These are phyloP conservation scores for Quercus alba DNA, from an alignment of 306 rosid genomes.

Conservation along the genomic window DNA sequence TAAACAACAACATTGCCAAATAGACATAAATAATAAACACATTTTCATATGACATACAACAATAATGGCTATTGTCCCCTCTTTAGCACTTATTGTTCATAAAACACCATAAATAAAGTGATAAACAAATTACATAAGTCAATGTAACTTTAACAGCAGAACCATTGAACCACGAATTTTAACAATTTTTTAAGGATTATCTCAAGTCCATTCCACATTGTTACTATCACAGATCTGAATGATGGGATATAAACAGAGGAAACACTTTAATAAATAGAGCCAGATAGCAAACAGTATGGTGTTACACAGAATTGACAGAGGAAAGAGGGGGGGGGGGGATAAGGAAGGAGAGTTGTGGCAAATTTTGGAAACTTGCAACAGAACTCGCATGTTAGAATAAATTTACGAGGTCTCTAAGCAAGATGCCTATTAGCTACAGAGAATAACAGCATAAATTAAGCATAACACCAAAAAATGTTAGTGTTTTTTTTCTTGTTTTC, in stretches of 20 bases:
- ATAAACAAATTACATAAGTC: background rate
- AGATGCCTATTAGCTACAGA: no score
- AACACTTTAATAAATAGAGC: background rate
- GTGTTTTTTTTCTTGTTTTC: no score
- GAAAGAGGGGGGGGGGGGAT: no score
- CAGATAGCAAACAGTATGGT: background rate
- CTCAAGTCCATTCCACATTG: background rate
- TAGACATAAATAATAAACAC: background rate
- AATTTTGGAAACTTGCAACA: no score
- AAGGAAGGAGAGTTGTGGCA: no score
- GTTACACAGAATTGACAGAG: no score
- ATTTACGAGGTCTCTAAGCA: no score
- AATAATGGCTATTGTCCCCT: background rate
- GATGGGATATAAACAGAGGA: background rate
- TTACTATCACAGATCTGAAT: background rate
- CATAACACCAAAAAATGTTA: no score
- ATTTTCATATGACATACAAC: background rate
- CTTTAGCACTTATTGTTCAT: no score
- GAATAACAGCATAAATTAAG: no score
- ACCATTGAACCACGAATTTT: background rate
- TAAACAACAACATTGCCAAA: background rate
- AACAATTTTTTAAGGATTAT: background rate
- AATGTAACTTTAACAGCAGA: background rate
- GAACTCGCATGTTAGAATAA: no score
- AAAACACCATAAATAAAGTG: no score